phyloP scores from a whole-genome alignment of 2,329 filamentous ascomycete species.

The Teratosphaeria nubilosa region DNA sequence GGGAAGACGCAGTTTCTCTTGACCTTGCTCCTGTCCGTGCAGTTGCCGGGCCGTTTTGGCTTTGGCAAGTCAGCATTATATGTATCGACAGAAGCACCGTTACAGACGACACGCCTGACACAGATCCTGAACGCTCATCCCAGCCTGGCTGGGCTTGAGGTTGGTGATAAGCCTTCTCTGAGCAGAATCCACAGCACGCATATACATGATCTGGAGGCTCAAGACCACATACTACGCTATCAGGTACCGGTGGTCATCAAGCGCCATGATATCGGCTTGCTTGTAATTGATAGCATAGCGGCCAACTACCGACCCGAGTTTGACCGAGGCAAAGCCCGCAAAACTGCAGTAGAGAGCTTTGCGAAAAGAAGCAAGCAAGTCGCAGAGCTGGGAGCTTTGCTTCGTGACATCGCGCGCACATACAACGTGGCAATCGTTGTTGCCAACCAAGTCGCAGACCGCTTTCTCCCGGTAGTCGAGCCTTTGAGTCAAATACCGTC shows the following conservation, averaged over 20 bases:
- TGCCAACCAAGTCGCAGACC: constrained; percentile 90
- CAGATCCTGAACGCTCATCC: constrained; percentile 67
- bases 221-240: constrained; percentile 88
- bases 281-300: constrained; percentile 84
- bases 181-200: constrained; percentile 69
- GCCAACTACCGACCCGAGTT: constrained; percentile 94
- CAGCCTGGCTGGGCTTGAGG: constrained; percentile 39
- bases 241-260: constrained; percentile 79
- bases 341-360: constrained; percentile 42
- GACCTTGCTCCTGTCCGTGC: constrained; percentile 70
- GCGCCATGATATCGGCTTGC: constrained; percentile 65
- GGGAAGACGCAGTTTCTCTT: constrained; percentile 94
- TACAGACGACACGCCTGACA: constrained; percentile 69
- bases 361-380: constrained; percentile 69
- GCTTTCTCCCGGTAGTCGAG: constrained; percentile 43
- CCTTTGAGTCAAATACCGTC: constrained; percentile 5
- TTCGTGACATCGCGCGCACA: constrained; percentile 64
- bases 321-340: constrained; percentile 38
- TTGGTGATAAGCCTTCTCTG: constrained; percentile 50
- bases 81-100: constrained; percentile 80
- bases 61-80: constrained; percentile 71
- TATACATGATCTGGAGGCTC: constrained; percentile 81
- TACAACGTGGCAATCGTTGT: constrained; percentile 77
- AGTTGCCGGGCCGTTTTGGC: constrained; percentile 60
- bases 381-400: constrained; percentile 60